Conservation (phyloP, 106 monocot genomes). For the Dioscorea alata region DNA sequence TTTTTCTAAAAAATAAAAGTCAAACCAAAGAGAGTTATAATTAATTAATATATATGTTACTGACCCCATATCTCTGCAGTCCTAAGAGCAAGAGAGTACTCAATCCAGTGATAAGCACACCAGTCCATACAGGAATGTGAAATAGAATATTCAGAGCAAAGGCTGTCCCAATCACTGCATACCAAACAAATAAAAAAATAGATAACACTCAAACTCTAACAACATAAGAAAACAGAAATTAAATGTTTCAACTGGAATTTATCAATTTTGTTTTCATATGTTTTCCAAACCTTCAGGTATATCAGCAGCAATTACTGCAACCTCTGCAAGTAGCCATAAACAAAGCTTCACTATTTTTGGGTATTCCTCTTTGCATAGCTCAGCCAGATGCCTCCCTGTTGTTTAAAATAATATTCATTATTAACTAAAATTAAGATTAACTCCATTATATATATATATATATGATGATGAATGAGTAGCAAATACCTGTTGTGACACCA, state of each 20-base stretch:
- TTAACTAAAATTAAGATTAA: too few relatives aligned
- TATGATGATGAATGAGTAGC: background rate
- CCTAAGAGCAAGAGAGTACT: conserved; percentile 83
- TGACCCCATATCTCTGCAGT: conserved; percentile 81
- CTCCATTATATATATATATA: too few relatives aligned
- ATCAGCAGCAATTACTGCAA: conserved; percentile 72
- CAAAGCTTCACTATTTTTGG: conserved; percentile 33
- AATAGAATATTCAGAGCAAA: conserved; percentile 81
- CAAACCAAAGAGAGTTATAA: too few relatives aligned
- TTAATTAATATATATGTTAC: background rate
- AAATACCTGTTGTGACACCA: conserved; percentile 72
- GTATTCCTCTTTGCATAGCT: conserved; percentile 66
- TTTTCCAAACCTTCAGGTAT: conserved; percentile 58
- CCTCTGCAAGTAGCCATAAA: conserved; percentile 61
- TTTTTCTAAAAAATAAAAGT: too few relatives aligned
- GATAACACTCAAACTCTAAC: background rate
- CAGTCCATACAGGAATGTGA: conserved; percentile 69
- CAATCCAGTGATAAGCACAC: conserved; percentile 67
- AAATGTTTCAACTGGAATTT: background rate
- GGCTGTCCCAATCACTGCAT: conserved; percentile 85
- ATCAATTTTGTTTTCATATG: background rate
- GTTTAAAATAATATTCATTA: too few relatives aligned
- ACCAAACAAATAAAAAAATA: background rate
- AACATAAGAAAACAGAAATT: background rate
- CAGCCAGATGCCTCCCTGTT: conserved; percentile 70